These are phyloP conservation scores for Debaryomycetaceae sp. DNA, from an alignment of 1,139 yeast species.

Conservation along the genomic window DNA sequence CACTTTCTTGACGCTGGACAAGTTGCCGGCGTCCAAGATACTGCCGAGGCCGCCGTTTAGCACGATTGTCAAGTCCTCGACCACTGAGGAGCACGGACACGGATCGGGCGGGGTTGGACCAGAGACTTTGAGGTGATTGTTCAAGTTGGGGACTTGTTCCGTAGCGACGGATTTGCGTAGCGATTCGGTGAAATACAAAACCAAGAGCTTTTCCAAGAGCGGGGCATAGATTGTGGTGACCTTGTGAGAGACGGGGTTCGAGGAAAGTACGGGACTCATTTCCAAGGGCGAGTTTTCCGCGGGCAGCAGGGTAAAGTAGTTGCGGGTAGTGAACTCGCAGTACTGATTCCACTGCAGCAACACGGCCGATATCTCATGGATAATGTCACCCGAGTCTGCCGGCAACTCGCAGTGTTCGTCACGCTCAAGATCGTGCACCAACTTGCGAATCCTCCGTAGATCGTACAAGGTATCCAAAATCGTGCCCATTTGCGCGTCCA, in stretches of 20 bases:
- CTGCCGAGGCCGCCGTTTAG: conserved; percentile 56
- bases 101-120: conserved; percentile 28
- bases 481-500: conserved; percentile 84
- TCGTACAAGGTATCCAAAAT: conserved; percentile 84
- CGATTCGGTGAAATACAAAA: conserved; percentile 65
- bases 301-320: conserved; percentile 19
- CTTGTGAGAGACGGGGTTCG: conserved; percentile 56
- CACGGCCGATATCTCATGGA: conserved; percentile 64
- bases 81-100: conserved; percentile 70
- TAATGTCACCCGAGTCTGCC: conserved; percentile 27
- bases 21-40: conserved; percentile 51
- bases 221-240: conserved; percentile 44
- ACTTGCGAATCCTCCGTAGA: conserved; percentile 46
- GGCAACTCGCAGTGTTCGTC: background rate
- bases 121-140: conserved; percentile 13
- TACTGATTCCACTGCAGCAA: conserved; percentile 84
- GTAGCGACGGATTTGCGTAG: conserved; percentile 72
- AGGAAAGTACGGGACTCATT: conserved; percentile 40
- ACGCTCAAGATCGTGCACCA: conserved; percentile 40
- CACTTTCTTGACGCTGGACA: conserved; percentile 41
- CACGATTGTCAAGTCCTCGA: conserved; percentile 75
- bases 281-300: conserved; percentile 1
- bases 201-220: conserved; percentile 50
- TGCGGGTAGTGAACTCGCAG: conserved; percentile 58
- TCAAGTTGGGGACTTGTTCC: conserved; percentile 59